Base-by-base conservation (phyloP, 2,329 filamentous ascomycete genomes). In the Epichloe bromicola region DNA sequence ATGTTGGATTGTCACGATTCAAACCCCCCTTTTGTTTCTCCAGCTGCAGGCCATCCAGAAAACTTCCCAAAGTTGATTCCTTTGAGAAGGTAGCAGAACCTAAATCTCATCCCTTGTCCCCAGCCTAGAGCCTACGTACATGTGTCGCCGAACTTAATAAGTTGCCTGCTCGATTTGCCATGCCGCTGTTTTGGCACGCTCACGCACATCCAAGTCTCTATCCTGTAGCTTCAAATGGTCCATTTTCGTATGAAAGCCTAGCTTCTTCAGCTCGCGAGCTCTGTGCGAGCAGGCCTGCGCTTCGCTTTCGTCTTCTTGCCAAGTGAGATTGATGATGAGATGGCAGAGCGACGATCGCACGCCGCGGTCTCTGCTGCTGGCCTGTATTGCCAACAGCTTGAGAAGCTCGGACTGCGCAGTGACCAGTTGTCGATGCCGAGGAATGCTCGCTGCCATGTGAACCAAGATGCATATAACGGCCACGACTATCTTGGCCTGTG, bases 291-390 rank as follows among this genome's bases (percentile, higher is more conserved):
- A 87, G 10, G 78, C 79, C 20, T 74, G 70, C 19, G 74, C 70
- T 58, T 95, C 89, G 33, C 68, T 74, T 6, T 78, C 74, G 59
- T 91, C 84, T 55, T 96, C 90, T 55, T 83, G 76, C 74, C 85
- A 94, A 0, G 87, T 86, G 42, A 98, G 75, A 63, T 96, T 96
- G 63, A 83, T 86, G 43, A 94, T 76, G 42, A 95, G 74, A 76
- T 90, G 91, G 56, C 88, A 88, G 58, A 93, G 80, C 44, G 84
- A 83, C 19, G 83, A 76, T 5, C 91, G 82, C 6, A 98, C 83
- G 41, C 85, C 80, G 44, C 79, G 77, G 61, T 86, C 80, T 42
- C 80, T 77, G 65, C 88, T 87, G 44, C 73, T 78, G 59, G 93
- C 86, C 51, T 95, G 82, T 15, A 79, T 79, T 8, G 84, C 76